Conservation (phyloP, 306 rosid genomes). For the Pyrus betulifolia region DNA sequence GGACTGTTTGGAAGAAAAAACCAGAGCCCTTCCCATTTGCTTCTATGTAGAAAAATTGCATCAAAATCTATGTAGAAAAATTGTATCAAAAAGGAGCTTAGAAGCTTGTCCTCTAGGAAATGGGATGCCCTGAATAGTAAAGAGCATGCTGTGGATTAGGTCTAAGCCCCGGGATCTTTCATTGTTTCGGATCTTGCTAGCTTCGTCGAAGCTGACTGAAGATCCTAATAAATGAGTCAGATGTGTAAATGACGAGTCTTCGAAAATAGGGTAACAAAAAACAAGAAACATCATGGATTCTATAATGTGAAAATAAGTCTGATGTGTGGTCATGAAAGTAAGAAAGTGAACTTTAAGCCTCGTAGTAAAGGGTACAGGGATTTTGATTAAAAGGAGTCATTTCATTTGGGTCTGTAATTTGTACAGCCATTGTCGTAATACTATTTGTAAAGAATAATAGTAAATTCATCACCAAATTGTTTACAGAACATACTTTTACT, state of each 20-base stretch:
- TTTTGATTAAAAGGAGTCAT: neutral
- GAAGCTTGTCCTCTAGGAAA: slow-evolving; percentile 1
- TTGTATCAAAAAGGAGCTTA: neutral
- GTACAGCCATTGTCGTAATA: neutral
- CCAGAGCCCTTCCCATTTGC: slow-evolving; percentile 35
- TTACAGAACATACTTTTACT: neutral
- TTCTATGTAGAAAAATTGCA: slow-evolving; percentile 15
- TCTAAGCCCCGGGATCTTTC: neutral
- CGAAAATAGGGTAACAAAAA: neutral
- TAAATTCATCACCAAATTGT: neutral
- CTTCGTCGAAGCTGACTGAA: neutral
- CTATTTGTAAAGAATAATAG: neutral
- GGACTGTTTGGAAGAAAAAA: slow-evolving; percentile 75
- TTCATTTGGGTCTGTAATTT: neutral
- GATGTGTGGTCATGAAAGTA: neutral
- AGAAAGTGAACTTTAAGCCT: neutral
- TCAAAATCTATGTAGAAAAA: slow-evolving; percentile 15
- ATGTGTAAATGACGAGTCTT: neutral
- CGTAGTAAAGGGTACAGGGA: neutral
- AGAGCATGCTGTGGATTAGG: neutral
- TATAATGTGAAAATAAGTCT: slow-evolving; percentile 8
- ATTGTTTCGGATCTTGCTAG: neutral
- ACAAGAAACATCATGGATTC: neutral
- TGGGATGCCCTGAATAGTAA: neutral
- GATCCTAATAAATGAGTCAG: neutral